Evolutionary conservation across 768 basidiomycete species (phyloP).

Genomic region (Boletus speciosus): DNA sequence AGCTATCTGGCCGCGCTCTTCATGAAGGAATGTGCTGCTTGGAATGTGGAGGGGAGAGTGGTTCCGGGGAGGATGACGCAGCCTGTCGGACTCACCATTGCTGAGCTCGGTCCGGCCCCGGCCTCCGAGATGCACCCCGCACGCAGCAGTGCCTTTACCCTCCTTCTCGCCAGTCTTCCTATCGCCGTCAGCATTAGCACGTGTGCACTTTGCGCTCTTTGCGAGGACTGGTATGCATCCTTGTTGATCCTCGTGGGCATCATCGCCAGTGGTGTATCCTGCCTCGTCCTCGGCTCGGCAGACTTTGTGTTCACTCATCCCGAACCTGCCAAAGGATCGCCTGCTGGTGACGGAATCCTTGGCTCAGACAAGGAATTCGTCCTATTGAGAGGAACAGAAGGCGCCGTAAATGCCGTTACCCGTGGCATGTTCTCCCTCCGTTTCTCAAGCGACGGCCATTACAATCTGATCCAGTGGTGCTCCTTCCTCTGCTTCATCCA

Average conservation of each 20-base stretch:
- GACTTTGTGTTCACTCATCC: constrained; percentile 21
- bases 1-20: constrained; percentile 56
- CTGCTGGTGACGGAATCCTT: constrained; percentile 31
- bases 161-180: constrained; percentile 16
- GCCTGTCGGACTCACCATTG: constrained; percentile 7
- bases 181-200: constrained; percentile 21
- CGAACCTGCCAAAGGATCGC: constrained; percentile 23
- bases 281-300: constrained; percentile 24
- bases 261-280: constrained; percentile 27
- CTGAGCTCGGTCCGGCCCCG: constrained; percentile 9
- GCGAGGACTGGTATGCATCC: constrained; percentile 26
- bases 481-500: constrained; percentile 24
- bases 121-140: constrained; percentile 4
- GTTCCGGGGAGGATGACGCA: constrained; percentile 10
- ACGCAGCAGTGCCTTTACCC: background rate
- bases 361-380: constrained; percentile 17
- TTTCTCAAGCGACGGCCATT: constrained; percentile 11
- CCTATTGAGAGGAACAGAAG: constrained; percentile 27
- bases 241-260: constrained; percentile 30
- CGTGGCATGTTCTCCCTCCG: constrained; percentile 26
- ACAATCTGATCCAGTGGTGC: constrained; percentile 15
- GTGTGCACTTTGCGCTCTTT: constrained; percentile 17
- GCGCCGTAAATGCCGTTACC: constrained; percentile 28
- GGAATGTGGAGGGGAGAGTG: constrained; percentile 5
- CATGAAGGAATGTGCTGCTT: constrained; percentile 14